Evolutionary conservation across 495 filamentous ascomycete genomes (phyloP), one percentile per base, ranked within the genome.

Genomic region (Hyaloscypha finlandica): DNA sequence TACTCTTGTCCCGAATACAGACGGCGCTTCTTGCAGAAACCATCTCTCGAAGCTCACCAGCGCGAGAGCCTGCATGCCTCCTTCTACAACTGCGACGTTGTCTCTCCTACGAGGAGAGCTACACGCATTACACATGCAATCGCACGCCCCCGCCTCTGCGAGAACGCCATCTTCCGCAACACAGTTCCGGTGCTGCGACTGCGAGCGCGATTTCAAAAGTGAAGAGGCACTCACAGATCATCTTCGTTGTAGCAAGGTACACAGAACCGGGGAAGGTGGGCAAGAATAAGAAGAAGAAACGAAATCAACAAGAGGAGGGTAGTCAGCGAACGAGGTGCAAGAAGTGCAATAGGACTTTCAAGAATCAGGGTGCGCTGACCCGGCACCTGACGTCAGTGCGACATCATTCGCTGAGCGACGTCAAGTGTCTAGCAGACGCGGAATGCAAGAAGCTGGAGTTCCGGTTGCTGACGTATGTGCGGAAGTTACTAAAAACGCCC

Each of bases 231-330:
- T 64, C 51, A 31, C 32, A 45, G 52, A 71, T 70, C n/a, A 66
- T 67, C 11, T 74, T 68, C 22, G 69, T 63, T 20, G 75, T 74
- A 30, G 77, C 63, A 52, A 85, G 62, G 62, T 57, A 64, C 62
- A 64, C 62, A 30, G 62, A 57, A n/a, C 62, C 51, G 52, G 51
- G 52, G 52, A 79, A 8, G 78, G 77, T 31, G 78, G 70, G 51
- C 62, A 64, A 57, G 6, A 68, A n/a, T n/a, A n/a, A n/a, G n/a
- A n/a, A n/a, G n/a, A 64, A 64, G 62, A 64, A 55, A 42, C 12
- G 56, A 64, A 20, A 64, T 56, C 30, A 64, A 64, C n/a, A 63
- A 51, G 61, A 54, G 61, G 61, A 63, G 61, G 61, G 61, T 29
- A 63, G n/a, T 52, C 42, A 63, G 61, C 4, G 61, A 53, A 64